Evolutionary conservation across 2,329 filamentous ascomycete genomes (phyloP).

Genomic region (Colletotrichum destructivum): DNA sequence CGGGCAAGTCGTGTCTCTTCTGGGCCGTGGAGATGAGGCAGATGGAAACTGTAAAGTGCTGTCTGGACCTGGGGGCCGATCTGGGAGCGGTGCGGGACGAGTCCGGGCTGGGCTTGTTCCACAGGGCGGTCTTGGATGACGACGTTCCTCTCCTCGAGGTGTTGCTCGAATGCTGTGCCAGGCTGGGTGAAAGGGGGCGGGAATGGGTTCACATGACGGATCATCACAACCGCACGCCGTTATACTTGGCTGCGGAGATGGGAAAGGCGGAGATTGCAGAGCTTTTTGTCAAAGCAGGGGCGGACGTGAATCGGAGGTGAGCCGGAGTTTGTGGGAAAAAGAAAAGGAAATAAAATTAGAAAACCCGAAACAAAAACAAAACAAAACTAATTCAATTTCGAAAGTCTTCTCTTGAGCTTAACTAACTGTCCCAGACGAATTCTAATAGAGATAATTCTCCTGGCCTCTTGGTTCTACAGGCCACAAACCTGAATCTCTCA

Average conservation of each 20-base stretch:
- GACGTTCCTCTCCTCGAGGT: background rate
- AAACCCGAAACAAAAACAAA: too few relatives aligned
- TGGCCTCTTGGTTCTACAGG: background rate
- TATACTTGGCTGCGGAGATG: background rate
- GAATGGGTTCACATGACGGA: background rate
- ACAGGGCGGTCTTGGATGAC: background rate
- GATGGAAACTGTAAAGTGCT: background rate
- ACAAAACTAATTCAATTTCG: too few relatives aligned
- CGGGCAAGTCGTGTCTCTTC: background rate
- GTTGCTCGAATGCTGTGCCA: background rate
- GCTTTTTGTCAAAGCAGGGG: background rate
- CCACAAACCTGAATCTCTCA: background rate
- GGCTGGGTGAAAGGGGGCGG: background rate
- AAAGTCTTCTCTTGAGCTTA: background rate
- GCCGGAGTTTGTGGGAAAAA: too few relatives aligned
- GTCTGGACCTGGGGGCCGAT: background rate
- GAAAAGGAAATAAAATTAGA: too few relatives aligned
- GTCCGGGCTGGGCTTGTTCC: background rate
- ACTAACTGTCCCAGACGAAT: background rate
- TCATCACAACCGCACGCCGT: background rate
- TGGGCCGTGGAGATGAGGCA: background rate
- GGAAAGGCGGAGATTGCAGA: background rate
- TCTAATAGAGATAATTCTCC: background rate
- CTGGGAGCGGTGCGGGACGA: background rate
- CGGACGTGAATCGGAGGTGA: background rate